Evolutionary conservation across 208 protist species (phyloP).

Genomic region (Herpetomonas muscarum): DNA sequence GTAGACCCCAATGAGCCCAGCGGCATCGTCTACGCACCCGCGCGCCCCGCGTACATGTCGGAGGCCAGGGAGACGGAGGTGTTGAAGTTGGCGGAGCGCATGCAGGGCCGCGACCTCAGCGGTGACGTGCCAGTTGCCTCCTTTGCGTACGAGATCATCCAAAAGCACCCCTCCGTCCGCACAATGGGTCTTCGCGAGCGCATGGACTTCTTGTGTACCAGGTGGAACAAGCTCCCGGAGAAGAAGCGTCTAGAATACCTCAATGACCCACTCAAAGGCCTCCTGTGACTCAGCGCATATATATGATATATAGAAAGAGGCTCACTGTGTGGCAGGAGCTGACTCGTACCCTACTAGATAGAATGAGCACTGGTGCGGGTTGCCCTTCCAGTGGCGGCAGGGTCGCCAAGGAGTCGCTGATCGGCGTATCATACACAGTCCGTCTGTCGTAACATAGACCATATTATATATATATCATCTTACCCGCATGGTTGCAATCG

Average conservation of each 20-base stretch:
- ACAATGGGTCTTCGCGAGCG: conserved; percentile 79
- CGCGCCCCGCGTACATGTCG: conserved; percentile 54
- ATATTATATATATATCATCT: no score
- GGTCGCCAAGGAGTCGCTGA: no score
- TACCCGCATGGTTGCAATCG: no score
- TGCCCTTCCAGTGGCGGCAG: no score
- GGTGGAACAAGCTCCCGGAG: conserved; percentile 65
- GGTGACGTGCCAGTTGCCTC: conserved; percentile 82
- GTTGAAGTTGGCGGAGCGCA: conserved; percentile 61
- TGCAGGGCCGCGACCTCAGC: conserved; percentile 70
- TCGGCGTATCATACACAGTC: no score
- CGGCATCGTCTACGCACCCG: background rate
- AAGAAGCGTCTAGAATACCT: conserved; percentile 65
- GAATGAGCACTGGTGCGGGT: background rate
- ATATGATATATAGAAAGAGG: no score
- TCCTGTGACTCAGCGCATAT: conserved; percentile 36
- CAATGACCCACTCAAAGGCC: conserved; percentile 73
- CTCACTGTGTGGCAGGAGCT: no score
- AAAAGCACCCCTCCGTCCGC: conserved; percentile 76
- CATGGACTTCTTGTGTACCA: conserved; percentile 77
- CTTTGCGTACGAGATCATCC: conserved; percentile 77
- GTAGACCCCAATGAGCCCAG: background rate
- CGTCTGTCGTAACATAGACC: no score
- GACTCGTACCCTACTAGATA: background rate
- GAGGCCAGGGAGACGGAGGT: conserved; percentile 66